Evolutionary conservation across 352 stramenopile genomes (phyloP), one percentile per base, ranked within the genome.

Genomic region (Globisporangium recalcitrans): DNA sequence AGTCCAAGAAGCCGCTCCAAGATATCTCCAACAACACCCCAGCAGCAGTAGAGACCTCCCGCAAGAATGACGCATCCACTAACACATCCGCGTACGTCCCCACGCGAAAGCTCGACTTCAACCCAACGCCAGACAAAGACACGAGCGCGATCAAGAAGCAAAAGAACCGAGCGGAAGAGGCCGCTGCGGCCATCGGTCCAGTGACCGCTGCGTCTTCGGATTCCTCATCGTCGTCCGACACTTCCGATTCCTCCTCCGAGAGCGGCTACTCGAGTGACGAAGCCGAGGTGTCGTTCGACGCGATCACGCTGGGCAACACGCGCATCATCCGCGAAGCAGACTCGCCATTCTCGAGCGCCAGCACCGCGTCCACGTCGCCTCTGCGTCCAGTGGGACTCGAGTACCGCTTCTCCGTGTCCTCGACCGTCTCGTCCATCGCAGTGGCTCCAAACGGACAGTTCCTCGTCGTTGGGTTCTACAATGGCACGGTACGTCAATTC

Each of bases 401-500:
- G 67, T 87, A 77, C 47, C 77, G 80, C 21, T 91, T 90, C 57
- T 63, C 70, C 5, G 70, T 90, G 9, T 69, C 71, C 0, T 89
- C 80, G 0, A 90, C 80, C 0, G 85, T 94, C 1, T 94, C 83
- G 3, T 94, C 85, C 2, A 82, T 93, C n/a, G 83, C 83, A 1
- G 67, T 94, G 1, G 77, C 83, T 11, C 80, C 78, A 0, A 80
- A 83, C 19, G 80, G 83, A 54, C 69, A 79, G 26, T 94, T 92
- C 68, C 67, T 94, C 1, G 82, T 94, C 29, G 82, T 82, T 1
- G 85, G 85, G 1, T 94, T 94, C 47, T 86, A 88, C 66, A 91
- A 91, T 48, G 85, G 85, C 48, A 85, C 68, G 57, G 74, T 83
- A 65, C 40, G 74, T 44, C 42, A 22, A 24, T n/a, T n/a, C n/a